Evolutionary conservation across 2,329 filamentous ascomycete genomes (phyloP).

Genomic region (Coleophoma eucalyptorum): DNA sequence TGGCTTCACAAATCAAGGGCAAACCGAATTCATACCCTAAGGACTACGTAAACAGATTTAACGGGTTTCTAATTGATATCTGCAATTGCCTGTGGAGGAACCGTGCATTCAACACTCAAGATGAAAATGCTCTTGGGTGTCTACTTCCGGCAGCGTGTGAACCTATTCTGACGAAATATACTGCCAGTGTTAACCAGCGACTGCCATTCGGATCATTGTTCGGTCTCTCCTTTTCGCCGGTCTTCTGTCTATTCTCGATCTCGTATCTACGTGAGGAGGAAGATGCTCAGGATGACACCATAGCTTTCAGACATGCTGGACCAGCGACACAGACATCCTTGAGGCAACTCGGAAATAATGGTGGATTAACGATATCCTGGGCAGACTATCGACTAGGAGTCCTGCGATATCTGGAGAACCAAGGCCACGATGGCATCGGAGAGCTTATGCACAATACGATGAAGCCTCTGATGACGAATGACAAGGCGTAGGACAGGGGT

Average conservation of each 20-base stretch:
- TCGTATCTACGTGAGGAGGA: slow-evolving; percentile 52
- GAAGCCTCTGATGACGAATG: slow-evolving; percentile 58
- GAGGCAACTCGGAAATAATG: slow-evolving; percentile 55
- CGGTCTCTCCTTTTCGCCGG: slow-evolving; percentile 54
- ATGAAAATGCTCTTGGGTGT: slow-evolving; percentile 56
- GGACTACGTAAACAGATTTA: slow-evolving; percentile 66
- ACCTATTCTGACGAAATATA: slow-evolving; percentile 41
- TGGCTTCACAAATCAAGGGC: slow-evolving; percentile 26
- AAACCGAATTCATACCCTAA: slow-evolving; percentile 44
- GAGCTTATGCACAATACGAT: slow-evolving; percentile 78
- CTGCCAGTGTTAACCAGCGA: slow-evolving; percentile 42
- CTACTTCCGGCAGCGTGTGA: slow-evolving; percentile 40
- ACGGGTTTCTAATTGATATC: slow-evolving; percentile 81
- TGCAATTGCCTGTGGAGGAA: slow-evolving; percentile 81
- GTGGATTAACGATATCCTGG: slow-evolving; percentile 66
- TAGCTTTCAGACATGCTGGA: slow-evolving; percentile 53
- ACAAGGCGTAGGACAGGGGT: not conserved
- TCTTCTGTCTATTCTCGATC: slow-evolving; percentile 52
- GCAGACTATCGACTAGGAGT: slow-evolving; percentile 73
- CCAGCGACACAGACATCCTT: slow-evolving; percentile 70
- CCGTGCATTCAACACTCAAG: slow-evolving; percentile 62
- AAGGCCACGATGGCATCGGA: slow-evolving; percentile 62
- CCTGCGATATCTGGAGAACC: slow-evolving; percentile 60
- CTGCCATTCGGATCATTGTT: slow-evolving; percentile 47
- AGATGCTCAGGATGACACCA: slow-evolving; percentile 41